Evolutionary conservation across 306 rosid species (phyloP).

Genomic region (Cicer pinnatifidum): DNA sequence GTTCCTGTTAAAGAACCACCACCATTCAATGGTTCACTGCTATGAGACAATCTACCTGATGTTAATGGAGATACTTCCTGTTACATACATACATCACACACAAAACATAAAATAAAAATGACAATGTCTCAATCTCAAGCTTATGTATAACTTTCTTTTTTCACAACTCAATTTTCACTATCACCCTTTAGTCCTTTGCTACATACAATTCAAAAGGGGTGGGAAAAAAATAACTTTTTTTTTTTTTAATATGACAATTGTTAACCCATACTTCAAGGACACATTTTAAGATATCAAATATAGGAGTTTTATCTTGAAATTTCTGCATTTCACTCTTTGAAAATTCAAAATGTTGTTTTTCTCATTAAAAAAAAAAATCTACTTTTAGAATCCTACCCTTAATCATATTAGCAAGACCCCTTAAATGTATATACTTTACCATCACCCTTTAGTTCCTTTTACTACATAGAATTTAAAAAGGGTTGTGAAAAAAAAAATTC

Average conservation of each 20-base stretch:
- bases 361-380: too few species aligned
- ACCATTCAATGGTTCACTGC: constrained; percentile 82
- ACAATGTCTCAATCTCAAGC: neutral
- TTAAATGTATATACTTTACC: neutral
- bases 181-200: neutral
- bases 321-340: too few species aligned
- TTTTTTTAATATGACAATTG: too few species aligned
- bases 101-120: neutral
- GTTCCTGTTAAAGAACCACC: constrained; percentile 83
- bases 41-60: constrained; percentile 92
- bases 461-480: neutral
- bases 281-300: too few species aligned
- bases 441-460: neutral
- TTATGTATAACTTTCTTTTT: too few species aligned
- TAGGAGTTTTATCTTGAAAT: too few species aligned
- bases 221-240: too few species aligned
- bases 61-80: constrained; percentile 97
- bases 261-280: too few species aligned
- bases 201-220: neutral
- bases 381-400: too few species aligned
- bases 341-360: too few species aligned
- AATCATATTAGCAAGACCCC: too few species aligned
- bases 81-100: constrained; percentile 21
- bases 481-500: constrained; percentile 4
- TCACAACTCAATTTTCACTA: neutral